Conservation (phyloP, 306 rosid genomes). For the Castanea mollissima region DNA sequence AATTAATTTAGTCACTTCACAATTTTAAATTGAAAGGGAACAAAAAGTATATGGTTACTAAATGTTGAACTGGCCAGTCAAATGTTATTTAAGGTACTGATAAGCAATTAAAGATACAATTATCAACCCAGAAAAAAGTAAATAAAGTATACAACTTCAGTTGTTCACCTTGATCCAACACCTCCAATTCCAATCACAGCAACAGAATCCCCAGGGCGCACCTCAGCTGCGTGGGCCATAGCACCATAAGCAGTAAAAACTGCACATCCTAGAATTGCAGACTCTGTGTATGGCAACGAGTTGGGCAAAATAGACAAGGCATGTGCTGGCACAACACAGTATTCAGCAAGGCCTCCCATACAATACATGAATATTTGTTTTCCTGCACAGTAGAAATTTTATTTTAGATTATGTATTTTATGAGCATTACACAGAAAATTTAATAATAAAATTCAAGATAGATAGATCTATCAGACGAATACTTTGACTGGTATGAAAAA, state of each 20-base stretch:
- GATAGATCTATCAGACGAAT: not conserved
- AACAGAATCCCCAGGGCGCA: slow-evolving; percentile 88
- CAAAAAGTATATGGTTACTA: not conserved
- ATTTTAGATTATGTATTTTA: slow-evolving; percentile 12
- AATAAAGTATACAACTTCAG: not conserved
- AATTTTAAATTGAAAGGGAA: too few species aligned
- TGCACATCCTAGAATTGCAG: slow-evolving; percentile 97
- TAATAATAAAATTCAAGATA: not conserved
- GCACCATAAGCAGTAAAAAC: slow-evolving; percentile 98
- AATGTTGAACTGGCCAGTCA: not conserved
- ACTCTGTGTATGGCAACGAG: slow-evolving; percentile 75
- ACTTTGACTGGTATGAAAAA: slow-evolving; percentile 7
- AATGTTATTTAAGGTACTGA: not conserved
- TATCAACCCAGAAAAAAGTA: slow-evolving; percentile 1
- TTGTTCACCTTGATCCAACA: slow-evolving; percentile 82
- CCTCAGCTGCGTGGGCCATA: slow-evolving; percentile 96
- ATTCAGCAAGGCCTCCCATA: slow-evolving; percentile 99
- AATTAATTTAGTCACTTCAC: too few species aligned
- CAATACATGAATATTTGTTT: slow-evolving; percentile 85
- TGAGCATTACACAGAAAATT: not conserved
- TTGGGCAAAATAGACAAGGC: slow-evolving; percentile 65
- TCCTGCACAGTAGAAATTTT: slow-evolving; percentile 44
- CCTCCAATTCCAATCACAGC: slow-evolving; percentile 95
- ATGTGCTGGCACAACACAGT: slow-evolving; percentile 92
- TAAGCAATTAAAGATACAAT: not conserved